Evolutionary conservation across 2,329 filamentous ascomycete species (phyloP).

Genomic region (Sclerotiophoma versabilis): DNA sequence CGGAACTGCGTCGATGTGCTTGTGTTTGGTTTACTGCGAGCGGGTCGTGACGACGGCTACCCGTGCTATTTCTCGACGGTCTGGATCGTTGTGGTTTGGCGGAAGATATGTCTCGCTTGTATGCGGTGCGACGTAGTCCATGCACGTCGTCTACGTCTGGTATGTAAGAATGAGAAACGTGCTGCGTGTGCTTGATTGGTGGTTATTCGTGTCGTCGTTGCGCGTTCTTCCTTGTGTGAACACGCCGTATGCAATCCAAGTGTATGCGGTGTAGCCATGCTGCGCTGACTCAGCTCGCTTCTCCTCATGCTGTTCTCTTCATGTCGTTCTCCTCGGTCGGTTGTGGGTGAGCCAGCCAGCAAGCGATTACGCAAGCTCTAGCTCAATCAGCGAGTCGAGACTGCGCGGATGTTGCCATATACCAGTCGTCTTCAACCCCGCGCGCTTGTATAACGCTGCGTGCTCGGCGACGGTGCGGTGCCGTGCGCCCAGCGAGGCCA

Average conservation of each 20-base stretch:
- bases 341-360: too few species aligned
- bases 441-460: slow-evolving; percentile 27
- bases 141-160: background rate
- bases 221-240: too few species aligned
- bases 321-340: too few species aligned
- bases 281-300: too few species aligned
- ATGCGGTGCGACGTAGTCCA: background rate
- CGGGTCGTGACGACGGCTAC: too few species aligned
- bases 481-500: slow-evolving; percentile 29
- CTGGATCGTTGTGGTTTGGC: background rate
- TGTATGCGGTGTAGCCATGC: too few species aligned
- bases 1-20: too few species aligned
- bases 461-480: slow-evolving; percentile 36
- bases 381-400: slow-evolving; percentile 33
- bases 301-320: too few species aligned
- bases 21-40: too few species aligned
- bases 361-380: slow-evolving; percentile 20
- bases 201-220: too few species aligned
- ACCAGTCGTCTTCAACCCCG: slow-evolving; percentile 24
- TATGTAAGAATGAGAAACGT: background rate
- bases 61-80: background rate
- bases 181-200: too few species aligned
- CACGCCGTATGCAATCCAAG: too few species aligned
- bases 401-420: slow-evolving; percentile 32
- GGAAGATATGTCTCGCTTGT: background rate